Evolutionary conservation across 2,329 filamentous ascomycete genomes (phyloP), one percentile per base, ranked within the genome.

Genomic region (Colletotrichum sansevieriae): DNA sequence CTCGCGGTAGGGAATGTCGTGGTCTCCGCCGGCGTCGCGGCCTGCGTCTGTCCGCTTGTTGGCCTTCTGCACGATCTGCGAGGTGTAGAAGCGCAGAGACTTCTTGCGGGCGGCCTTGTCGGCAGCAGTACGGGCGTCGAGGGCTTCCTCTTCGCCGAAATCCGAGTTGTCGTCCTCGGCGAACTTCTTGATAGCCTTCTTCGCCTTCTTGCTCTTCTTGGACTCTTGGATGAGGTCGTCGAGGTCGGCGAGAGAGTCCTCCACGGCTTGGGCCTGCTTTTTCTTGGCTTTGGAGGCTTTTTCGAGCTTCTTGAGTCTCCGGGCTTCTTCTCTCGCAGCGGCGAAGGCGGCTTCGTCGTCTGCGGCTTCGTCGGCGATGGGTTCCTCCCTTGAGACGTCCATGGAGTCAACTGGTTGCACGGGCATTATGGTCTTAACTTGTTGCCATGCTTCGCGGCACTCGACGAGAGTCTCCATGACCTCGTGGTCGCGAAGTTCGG

Each of bases 51-150:
- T 89, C 63, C 93, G 93, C 78, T 93, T 95, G 82, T 94, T 97
- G 65, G 93, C 90, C 81, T 98, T 98, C 78, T 98, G 95, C 33
- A 93, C 92, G 72, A 99, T 96, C 78, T 99, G 96, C 3, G 95
- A 97, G 2, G 97, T 98, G 86, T 99, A 99, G 85, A 99, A 99
- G 71, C 94, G 92, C 66, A 99, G 87, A 72, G 90, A 94, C 85
- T 97, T 97, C 85, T 96, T 97, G 79, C 92, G 92, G 68, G 89
- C 88, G 0, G 91, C 92, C 81, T 99, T 99, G 75, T 97, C 93
- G 47, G 92, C 92, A 1, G 93, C 91, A 70, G 95, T 90, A 70
- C 90, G 87, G 11, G 90, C 89, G 62, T 94, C 93, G 67, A 98
- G 87, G 4, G 85, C 83, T 15, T 93, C 91, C 78, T 97, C 94